phyloP scores from a whole-genome alignment of 345 rosid genomes.

The Eucalyptus leucophloia region DNA sequence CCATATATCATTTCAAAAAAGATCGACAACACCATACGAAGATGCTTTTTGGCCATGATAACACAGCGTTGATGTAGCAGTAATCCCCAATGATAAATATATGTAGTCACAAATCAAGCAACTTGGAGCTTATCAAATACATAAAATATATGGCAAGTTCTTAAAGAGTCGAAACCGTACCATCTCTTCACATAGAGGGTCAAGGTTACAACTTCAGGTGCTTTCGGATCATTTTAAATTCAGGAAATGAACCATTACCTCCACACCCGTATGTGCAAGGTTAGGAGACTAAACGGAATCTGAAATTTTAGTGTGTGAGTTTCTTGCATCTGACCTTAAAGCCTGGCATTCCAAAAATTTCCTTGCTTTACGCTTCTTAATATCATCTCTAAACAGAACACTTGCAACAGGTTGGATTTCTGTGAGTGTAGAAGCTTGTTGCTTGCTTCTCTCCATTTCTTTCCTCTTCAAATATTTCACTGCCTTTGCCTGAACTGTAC shows the following conservation, averaged over 20 bases:
- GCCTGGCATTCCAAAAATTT: slow-evolving; percentile 15
- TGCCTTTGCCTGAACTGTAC: slow-evolving; percentile 63
- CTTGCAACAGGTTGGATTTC: slow-evolving; percentile 22
- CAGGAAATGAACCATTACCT: background rate
- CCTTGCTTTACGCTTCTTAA: too few species aligned
- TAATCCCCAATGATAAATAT: background rate
- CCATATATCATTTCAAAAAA: background rate
- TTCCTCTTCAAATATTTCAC: slow-evolving; percentile 52
- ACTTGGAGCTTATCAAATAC: background rate
- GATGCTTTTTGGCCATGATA: background rate
- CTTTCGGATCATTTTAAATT: background rate
- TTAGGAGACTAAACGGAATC: background rate
- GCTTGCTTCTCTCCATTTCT: slow-evolving; percentile 14
- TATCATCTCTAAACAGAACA: slow-evolving; percentile 28
- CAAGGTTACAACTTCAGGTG: background rate
- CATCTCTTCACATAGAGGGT: background rate
- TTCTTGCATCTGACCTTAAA: background rate
- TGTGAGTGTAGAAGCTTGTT: background rate
- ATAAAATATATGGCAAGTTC: background rate
- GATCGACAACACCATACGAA: background rate
- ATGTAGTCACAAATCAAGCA: background rate
- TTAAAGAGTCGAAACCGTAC: background rate
- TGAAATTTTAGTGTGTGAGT: background rate
- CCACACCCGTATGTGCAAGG: background rate
- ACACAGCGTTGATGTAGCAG: background rate